Percentiles rank a stretch among this genome's conserved stretches.
Evolutionary conservation across 352 stramenopile species (phyloP).

Genomic region (Globisporangium lucens): DNA sequence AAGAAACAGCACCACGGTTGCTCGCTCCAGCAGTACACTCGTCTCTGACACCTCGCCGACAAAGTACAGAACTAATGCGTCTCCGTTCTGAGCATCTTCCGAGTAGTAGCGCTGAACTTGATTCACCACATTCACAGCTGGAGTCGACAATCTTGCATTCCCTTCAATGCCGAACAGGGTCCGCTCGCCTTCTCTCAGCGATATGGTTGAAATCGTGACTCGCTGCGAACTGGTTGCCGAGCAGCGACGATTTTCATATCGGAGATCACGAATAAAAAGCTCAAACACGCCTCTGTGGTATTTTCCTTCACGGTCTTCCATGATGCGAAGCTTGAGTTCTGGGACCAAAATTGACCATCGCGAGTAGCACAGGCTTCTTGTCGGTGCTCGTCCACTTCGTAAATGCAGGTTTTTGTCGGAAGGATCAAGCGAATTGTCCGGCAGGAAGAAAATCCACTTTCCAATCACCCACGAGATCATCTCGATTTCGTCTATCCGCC

Average conservation of each 20-base stretch:
- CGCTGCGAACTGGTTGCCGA: constrained; percentile 29
- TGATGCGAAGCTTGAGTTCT: constrained; percentile 31
- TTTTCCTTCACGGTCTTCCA: constrained; percentile 22
- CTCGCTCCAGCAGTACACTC: constrained; percentile 27
- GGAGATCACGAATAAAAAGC: constrained; percentile 30
- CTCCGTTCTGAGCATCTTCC: constrained; percentile 6
- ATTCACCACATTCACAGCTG: constrained; percentile 42
- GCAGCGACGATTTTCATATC: constrained; percentile 33
- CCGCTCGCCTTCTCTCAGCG: constrained; percentile 29
- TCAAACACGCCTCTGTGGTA: constrained; percentile 17
- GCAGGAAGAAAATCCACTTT: constrained; percentile 80
- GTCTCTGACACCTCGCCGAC: constrained; percentile 20
- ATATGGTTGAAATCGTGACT: constrained; percentile 24
- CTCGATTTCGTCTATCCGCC: constrained; percentile 59
- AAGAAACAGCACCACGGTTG: constrained; percentile 36
- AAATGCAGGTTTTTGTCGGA: constrained; percentile 30
- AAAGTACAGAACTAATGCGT: constrained; percentile 14
- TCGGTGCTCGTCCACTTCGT: constrained; percentile 17
- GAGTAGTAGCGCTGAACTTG: constrained; percentile 43
- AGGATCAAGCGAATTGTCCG: constrained; percentile 25
- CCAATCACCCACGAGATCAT: constrained; percentile 59
- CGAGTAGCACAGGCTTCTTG: constrained; percentile 31
- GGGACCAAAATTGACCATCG: constrained; percentile 27
- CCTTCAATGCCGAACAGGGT: constrained; percentile 35
- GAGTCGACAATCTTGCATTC: constrained; percentile 32